These are phyloP conservation scores for Retiboletus flavoniger DNA, from an alignment of 1,284 basidiomycete genomes.

Conservation along the genomic window DNA sequence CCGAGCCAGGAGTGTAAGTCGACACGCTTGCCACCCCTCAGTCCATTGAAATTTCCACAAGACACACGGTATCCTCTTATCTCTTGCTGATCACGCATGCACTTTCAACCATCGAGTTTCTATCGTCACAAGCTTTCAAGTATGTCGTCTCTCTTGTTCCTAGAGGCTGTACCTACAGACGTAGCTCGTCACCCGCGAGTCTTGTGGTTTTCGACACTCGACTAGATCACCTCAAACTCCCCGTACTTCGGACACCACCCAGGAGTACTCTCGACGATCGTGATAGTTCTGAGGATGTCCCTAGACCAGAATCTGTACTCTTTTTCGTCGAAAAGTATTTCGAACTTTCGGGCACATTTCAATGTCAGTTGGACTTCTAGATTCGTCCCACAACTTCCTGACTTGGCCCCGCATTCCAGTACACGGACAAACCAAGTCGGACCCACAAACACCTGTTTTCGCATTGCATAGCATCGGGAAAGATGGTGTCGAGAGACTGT, in stretches of 20 bases:
- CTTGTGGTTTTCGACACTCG: constrained; percentile 63
- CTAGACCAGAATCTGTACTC: constrained; percentile 32
- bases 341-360: constrained; percentile 41
- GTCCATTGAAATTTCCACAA: constrained; percentile 13
- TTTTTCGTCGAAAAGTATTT: constrained; percentile 45
- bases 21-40: not conserved
- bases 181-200: constrained; percentile 24
- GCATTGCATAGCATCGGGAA: constrained; percentile 7
- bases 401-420: constrained; percentile 13
- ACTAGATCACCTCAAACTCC: constrained; percentile 54
- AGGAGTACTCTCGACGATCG: constrained; percentile 15
- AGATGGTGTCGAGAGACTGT: not conserved
- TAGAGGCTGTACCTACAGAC: constrained; percentile 9
- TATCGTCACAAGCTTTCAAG: constrained; percentile 24
- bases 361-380: constrained; percentile 31
- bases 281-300: constrained; percentile 25
- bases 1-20: constrained; percentile 33
- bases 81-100: constrained; percentile 34
- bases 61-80: constrained; percentile 36
- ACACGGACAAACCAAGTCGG: constrained; percentile 2
- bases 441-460: constrained; percentile 4
- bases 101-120: constrained; percentile 27
- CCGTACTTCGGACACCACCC: constrained; percentile 43
- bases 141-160: constrained; percentile 10
- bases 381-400: not conserved